Conservation (phyloP, 768 basidiomycete species). For the Amylocystis lapponica region DNA sequence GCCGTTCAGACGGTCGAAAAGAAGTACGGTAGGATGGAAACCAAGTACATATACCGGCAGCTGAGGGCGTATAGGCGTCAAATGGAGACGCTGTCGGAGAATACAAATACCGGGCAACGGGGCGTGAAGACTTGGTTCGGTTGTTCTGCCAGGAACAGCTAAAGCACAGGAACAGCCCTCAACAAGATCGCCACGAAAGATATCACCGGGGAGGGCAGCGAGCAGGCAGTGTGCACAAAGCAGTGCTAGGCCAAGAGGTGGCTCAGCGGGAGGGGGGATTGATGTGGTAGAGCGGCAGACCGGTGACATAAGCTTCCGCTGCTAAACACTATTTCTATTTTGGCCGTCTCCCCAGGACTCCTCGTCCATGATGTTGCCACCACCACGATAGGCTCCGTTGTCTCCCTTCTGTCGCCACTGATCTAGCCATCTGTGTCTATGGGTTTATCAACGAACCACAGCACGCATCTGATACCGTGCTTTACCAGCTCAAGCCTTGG, state of each 20-base stretch:
- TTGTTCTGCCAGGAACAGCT: background rate
- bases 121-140: background rate
- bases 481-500: too few relatives aligned
- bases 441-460: too few relatives aligned
- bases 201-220: background rate
- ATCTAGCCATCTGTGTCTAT: too few relatives aligned
- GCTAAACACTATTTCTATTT: too few relatives aligned
- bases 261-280: background rate
- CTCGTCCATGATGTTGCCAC: too few relatives aligned
- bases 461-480: too few relatives aligned
- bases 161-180: background rate
- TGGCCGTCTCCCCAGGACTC: too few relatives aligned
- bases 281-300: constrained; percentile 1
- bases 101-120: background rate
- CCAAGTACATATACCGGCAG: background rate
- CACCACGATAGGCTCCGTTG: too few relatives aligned
- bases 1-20: background rate
- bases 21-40: background rate
- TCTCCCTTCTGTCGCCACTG: too few relatives aligned
- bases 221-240: background rate
- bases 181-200: background rate
- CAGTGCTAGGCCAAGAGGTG: background rate
- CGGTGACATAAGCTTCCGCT: constrained; percentile 9
- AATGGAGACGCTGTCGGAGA: background rate
- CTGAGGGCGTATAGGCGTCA: background rate